Percentiles rank a stretch among this genome's conserved stretches.
Evolutionary conservation across 2,329 filamentous ascomycete genomes (phyloP).

Genomic region (Madurella mycetomatis): DNA sequence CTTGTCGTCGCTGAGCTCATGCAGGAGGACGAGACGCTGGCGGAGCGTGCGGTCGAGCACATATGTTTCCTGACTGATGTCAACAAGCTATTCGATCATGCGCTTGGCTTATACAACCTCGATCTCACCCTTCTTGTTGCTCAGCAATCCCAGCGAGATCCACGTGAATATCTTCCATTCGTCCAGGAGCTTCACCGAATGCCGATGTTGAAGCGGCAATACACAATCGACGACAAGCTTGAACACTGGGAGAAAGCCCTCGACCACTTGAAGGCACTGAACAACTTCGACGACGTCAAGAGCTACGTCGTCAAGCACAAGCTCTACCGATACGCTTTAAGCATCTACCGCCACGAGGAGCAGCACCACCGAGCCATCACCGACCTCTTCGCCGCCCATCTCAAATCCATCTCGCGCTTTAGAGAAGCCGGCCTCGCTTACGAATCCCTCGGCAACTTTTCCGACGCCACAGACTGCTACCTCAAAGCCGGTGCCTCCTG

Average conservation of each 20-base stretch:
- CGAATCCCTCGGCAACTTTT: slow-evolving; percentile 74
- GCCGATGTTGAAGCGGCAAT: slow-evolving; percentile 64
- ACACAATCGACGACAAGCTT: slow-evolving; percentile 86
- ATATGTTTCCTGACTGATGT: slow-evolving; percentile 97
- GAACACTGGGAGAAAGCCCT: slow-evolving; percentile 73
- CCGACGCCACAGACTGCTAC: slow-evolving; percentile 76
- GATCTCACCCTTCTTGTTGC: slow-evolving; percentile 86
- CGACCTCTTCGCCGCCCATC: slow-evolving; percentile 70
- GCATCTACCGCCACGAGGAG: slow-evolving; percentile 77
- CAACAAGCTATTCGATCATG: slow-evolving; percentile 84
- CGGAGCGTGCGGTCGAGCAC: slow-evolving; percentile 88
- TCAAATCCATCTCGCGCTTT: slow-evolving; percentile 70
- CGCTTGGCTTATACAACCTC: slow-evolving; percentile 85
- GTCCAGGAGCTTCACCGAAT: slow-evolving; percentile 80
- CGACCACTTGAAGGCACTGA: slow-evolving; percentile 66
- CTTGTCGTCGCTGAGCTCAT: slow-evolving; percentile 71
- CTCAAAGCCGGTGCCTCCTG: slow-evolving; percentile 67
- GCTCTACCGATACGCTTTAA: slow-evolving; percentile 73
- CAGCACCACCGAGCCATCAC: slow-evolving; percentile 65
- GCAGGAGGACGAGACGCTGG: slow-evolving; percentile 63
- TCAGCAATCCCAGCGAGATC: slow-evolving; percentile 93
- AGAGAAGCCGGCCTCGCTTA: slow-evolving; percentile 87
- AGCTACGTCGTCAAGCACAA: slow-evolving; percentile 73
- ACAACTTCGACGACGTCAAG: slow-evolving; percentile 72
- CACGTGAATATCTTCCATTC: slow-evolving; percentile 91